Base-by-base conservation (phyloP, 2,329 filamentous ascomycete species). In the Stachybotrys chartarum region DNA sequence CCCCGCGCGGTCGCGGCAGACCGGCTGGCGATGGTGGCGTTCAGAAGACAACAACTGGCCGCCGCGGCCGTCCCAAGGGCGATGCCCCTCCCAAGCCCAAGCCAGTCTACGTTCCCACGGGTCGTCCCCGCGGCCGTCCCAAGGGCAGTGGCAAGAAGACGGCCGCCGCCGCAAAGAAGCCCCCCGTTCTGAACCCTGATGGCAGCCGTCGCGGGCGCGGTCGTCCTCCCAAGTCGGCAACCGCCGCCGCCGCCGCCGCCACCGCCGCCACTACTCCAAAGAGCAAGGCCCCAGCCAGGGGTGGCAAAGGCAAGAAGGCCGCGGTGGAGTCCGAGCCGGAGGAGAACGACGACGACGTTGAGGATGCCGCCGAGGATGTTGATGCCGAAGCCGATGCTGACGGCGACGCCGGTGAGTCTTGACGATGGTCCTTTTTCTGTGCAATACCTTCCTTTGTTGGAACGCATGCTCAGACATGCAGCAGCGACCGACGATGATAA, bases 51-150 rank as follows among this genome's bases (percentile, higher is more conserved):
- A 55, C 68, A 59, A 66, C 72, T 4, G 75, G 75, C 50, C 70
- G 73, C 3, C 74, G 73, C 18, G 77, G 76, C 50, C 74, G 76
- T 46, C 76, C 76, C 39, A 72, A 68, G 54, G 71, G 71, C 49
- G 66, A 63, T 6, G 68, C 62, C 17, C 61, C 60, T 12, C 53
- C 63, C 32, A 66, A 68, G 59, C 30, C 56, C 24, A 65, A 65
- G 24, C 30, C 30, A 5, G 52, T 66, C 52, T 71, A 73, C 42
- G 67, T 64, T 3, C 70, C 75, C 30, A 71, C 70, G 1, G 76
- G 77, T 35, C 71, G 73, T n/a, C 75, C 75, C 46, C 75, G 77
- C n/a, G 77, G 77, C 31, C 74, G 77, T 10, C 77, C 77, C 45
- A 72, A 72, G 55, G 77, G 76, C 60, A 70, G 65, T 57, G 68